Evolutionary conservation across 768 basidiomycete species (phyloP), one percentile per base, ranked within the genome.

Genomic region (Calocera cornea): DNA sequence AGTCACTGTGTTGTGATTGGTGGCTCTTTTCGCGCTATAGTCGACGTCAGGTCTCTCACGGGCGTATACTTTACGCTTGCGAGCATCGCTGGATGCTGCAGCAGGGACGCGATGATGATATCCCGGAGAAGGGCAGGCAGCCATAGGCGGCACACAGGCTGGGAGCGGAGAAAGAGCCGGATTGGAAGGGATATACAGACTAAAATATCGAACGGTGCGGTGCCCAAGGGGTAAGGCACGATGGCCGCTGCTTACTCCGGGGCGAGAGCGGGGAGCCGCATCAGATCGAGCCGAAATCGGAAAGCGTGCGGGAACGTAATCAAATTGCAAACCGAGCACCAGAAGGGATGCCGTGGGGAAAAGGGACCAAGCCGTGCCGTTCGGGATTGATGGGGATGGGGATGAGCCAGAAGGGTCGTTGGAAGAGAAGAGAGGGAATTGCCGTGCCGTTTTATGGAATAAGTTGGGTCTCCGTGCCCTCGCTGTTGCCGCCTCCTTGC

Each of bases 391-490:
- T 60, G n/a, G n/a, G n/a, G n/a, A n/a, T n/a, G n/a, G n/a, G n/a
- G n/a, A n/a, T n/a, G 24, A 33, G 54, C 7, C 11, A 22, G 31
- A 60, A 33, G 54, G 54, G 54, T 60, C 54, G 31, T 60, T 11
- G 31, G 11, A 60, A 60, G 27, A 29, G 31, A 33, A 33, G 24
- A 29, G 27, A 60, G 54, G 54, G 54, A 60, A 60, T 60, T 60
- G 54, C 54, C 27, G 14, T 60, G 27, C 54, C 54, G 54, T 60
- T 31, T 60, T 60, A 60, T 60, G 54, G 54, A 60, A 60, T 60
- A 60, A 60, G 24, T 27, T 12, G 54, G 24, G 11, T 33, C 31
- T 2, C 8, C 54, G 27, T 60, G 54, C 24, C 54, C 54, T n/a
- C n/a, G 31, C 54, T 8, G 27, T 22, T 33, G 27, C 54, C 31